Evolutionary conservation across 805 yeast species (phyloP), one percentile per base, ranked within the genome.

Genomic region (Candida lessepsii): DNA sequence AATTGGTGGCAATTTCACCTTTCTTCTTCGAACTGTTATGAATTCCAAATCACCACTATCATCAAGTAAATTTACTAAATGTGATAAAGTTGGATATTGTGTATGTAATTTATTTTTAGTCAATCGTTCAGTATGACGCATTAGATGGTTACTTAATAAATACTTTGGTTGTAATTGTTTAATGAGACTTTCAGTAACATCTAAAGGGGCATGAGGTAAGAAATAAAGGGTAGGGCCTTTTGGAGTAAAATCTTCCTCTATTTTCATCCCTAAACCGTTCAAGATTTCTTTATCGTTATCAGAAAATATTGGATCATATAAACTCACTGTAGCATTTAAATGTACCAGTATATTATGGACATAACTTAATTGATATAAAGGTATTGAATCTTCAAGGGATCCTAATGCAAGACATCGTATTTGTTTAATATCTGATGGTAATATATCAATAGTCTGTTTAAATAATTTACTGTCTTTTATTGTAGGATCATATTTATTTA

Each of bases 351-450:
- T 29, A 14, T 72, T 65, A n/a, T 63, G 40, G 18, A 84, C 54
- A 35, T 78, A 57, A 1, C 88, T 89, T 8, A 84, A 54, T 58
- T 86, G 95, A 55, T 73, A 83, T 29, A 78, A 60, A 1, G 91
- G 83, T 17, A 76, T 74, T n/a, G 52, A 56, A 39, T 77, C 81
- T 5, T 73, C 74, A 10, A 87, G 84, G 4, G 80, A 70, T 0
- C 95, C 95, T 15, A 86, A 61, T 0, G 91, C 95, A 21, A 86
- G 58, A 51, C 91, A 85, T 49, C 88, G 64, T 45, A 86, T 70
- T 19, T 43, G 49, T 4, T 48, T 41, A 16, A 43, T 16, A 9
- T 21, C 6, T 23, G 27, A 19, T 5, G 32, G 27, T 37, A 37
- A 7, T 17, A 25, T 17, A 4, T 18, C 30, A 5, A 21, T 25